Evolutionary conservation across 2,329 filamentous ascomycete genomes (phyloP).

Genomic region (Emydomyces testavorans): DNA sequence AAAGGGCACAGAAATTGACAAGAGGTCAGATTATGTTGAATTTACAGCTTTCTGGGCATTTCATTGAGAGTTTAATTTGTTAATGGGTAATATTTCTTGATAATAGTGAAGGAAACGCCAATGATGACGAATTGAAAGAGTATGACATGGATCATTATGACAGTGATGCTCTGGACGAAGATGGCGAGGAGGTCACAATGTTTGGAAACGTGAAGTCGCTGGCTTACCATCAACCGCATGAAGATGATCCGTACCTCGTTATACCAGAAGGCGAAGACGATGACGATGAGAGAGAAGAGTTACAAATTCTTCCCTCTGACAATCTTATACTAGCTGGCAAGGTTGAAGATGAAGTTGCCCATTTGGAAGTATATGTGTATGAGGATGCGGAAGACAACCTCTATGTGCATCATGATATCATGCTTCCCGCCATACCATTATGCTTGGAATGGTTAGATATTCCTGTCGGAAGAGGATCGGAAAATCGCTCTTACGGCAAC

Average conservation of each 20-base stretch:
- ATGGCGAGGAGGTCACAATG: slow-evolving; percentile 66
- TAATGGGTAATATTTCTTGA: neutral
- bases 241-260: slow-evolving; percentile 94
- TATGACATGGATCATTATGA: slow-evolving; percentile 97
- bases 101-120: slow-evolving; percentile 22
- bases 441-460: slow-evolving; percentile 93
- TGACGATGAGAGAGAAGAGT: slow-evolving; percentile 77
- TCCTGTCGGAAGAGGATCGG: slow-evolving; percentile 62
- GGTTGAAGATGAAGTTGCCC: slow-evolving; percentile 92
- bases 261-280: slow-evolving; percentile 56
- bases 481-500: slow-evolving; percentile 62
- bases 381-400: slow-evolving; percentile 92
- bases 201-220: slow-evolving; percentile 92
- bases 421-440: slow-evolving; percentile 92
- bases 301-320: slow-evolving; percentile 85
- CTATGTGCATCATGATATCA: slow-evolving; percentile 98
- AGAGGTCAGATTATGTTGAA: slow-evolving; percentile 13
- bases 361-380: slow-evolving; percentile 94
- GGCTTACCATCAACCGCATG: slow-evolving; percentile 86
- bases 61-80: neutral
- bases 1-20: slow-evolving; percentile 16
- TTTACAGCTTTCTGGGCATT: neutral
- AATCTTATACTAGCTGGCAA: slow-evolving; percentile 87
- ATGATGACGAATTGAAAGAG: slow-evolving; percentile 78
- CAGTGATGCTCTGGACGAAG: slow-evolving; percentile 60